Evolutionary conservation across 2,329 filamentous ascomycete genomes (phyloP), one percentile per base, ranked within the genome.

Genomic region (Lachnellula suecica): DNA sequence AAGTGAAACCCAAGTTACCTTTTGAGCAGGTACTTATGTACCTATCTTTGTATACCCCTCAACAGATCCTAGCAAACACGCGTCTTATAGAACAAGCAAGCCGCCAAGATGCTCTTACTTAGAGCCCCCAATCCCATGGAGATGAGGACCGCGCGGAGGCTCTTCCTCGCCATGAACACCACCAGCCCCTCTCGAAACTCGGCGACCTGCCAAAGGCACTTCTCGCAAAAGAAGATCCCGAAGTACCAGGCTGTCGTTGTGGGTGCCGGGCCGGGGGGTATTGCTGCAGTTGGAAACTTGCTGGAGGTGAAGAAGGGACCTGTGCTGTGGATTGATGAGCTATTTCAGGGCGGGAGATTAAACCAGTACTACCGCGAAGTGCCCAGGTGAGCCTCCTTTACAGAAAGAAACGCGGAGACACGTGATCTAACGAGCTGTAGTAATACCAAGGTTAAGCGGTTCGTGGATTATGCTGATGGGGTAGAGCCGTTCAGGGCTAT

Each of bases 381-480:
- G 19, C 82, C 82, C 15, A 77, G 74, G 66, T 68, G 40, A 31
- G 52, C 41, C 37, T 15, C 24, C 17, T 31, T 29, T 37, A 9
- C 8, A 7, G 13, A 17, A 43, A 24, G 40, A 8, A 11, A 24
- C 40, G 13, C 13, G 22, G 11, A 10, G 19, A 50, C 54, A 60
- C 54, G 44, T 63, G 54, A 59, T 51, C 37, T 58, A 22, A 58
- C 19, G 15, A n/a, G 22, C n/a, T 10, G 23, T 49, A 56, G 79
- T 60, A 86, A 86, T 64, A 86, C 83, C 52, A 85, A 82, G 62
- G 81, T 82, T 38, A 74, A 75, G 41, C 71, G 82, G 20, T 85
- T 86, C 63, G 69, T 81, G 52, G 71, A 78, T 24, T 85, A 79
- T 65, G 80, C 80, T 17, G 73, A 77, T 17, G 79, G 75, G 1